These are phyloP conservation scores for Plasmodium reichenowi DNA, from an alignment of 169 alveolate species.

Conservation along the genomic window DNA sequence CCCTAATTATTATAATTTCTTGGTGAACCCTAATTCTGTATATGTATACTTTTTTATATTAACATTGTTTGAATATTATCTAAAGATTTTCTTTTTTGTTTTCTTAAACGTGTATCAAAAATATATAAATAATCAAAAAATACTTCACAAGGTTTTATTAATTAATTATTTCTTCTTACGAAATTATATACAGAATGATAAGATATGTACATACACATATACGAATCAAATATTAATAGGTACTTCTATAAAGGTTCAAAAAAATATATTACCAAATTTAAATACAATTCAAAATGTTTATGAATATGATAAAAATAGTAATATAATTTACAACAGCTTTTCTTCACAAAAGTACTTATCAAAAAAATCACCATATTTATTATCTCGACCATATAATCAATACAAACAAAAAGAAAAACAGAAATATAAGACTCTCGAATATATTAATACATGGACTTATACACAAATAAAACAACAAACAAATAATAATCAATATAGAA, in stretches of 20 bases:
- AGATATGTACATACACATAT: conserved; percentile 37
- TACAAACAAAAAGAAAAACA: too few relatives aligned
- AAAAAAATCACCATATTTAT: too few relatives aligned
- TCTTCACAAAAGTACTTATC: too few relatives aligned
- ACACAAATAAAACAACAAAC: background rate
- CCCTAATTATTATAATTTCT: conserved; percentile 42
- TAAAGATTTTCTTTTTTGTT: conserved; percentile 43
- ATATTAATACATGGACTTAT: background rate
- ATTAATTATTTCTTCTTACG: conserved; percentile 51
- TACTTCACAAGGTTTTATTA: conserved; percentile 22
- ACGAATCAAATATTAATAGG: background rate
- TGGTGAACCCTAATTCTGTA: conserved; percentile 53
- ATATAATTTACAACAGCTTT: too few relatives aligned
- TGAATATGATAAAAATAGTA: too few relatives aligned
- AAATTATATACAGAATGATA: conserved; percentile 9
- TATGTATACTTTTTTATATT: conserved; percentile 45
- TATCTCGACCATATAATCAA: too few relatives aligned
- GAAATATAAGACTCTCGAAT: too few relatives aligned
- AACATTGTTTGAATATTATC: conserved; percentile 54
- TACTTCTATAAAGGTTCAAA: background rate
- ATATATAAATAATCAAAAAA: conserved; percentile 9
- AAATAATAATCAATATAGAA: background rate
- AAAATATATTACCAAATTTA: too few relatives aligned
- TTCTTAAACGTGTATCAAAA: conserved; percentile 22
- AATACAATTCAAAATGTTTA: too few relatives aligned